A percentile compares a stretch with the other conserved stretches of the same genome.
Evolutionary conservation across 176 grass and related monocot species (phyloP).

Genomic region (Thinopyrum elongatum): DNA sequence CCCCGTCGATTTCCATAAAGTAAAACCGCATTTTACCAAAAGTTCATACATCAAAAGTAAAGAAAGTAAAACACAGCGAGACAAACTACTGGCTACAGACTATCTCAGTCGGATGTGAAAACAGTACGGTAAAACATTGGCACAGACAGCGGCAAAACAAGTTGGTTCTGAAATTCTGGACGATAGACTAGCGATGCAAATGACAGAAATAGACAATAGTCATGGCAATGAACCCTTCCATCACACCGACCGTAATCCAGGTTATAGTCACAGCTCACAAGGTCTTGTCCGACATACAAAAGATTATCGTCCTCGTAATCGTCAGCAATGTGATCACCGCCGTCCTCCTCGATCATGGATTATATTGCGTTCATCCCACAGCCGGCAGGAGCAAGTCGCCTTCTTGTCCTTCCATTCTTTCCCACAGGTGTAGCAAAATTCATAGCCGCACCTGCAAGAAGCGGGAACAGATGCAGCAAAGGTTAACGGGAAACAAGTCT

Average conservation of each 20-base stretch:
- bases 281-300: neutral
- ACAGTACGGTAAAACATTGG: too few species aligned
- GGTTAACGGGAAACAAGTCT: neutral
- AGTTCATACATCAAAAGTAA: too few species aligned
- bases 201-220: neutral
- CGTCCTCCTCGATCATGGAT: neutral
- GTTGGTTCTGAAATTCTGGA: neutral
- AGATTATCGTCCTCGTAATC: neutral
- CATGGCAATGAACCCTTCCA: neutral
- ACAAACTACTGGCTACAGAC: too few species aligned
- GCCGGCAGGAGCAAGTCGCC: conserved; percentile 52
- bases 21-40: too few species aligned
- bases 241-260: neutral
- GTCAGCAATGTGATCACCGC: neutral
- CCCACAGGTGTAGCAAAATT: too few species aligned
- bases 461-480: neutral
- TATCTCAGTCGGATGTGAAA: too few species aligned
- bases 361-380: conserved; percentile 59
- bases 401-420: too few species aligned
- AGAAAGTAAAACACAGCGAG: too few species aligned
- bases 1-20: too few species aligned
- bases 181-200: neutral
- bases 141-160: neutral
- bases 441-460: conserved; percentile 51
- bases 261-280: neutral